Evolutionary conservation across 2,329 filamentous ascomycete species (phyloP).

Genomic region (Apiospora malaysiana): DNA sequence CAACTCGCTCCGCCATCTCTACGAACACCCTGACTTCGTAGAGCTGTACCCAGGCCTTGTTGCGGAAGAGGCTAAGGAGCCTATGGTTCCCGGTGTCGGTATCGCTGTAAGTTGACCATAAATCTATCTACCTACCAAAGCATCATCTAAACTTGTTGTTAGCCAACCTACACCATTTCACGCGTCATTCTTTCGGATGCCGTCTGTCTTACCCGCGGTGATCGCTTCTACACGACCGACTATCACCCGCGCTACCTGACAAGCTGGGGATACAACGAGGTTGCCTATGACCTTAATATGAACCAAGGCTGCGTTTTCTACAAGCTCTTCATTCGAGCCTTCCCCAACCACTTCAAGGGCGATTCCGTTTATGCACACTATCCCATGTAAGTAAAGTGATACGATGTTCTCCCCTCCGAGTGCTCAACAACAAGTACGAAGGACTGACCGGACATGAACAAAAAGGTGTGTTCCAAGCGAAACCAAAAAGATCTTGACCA

Average conservation of each 20-base stretch:
- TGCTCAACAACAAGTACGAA: no score
- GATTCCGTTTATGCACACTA: constrained; percentile 85
- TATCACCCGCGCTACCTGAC: constrained; percentile 66
- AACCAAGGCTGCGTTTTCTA: constrained; percentile 86
- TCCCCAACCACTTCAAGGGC: constrained; percentile 78
- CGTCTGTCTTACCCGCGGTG: constrained; percentile 65
- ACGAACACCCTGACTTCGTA: constrained; percentile 29
- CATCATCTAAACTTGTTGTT: constrained; percentile 39
- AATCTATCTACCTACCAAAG: constrained; percentile 49
- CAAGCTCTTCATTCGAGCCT: constrained; percentile 80
- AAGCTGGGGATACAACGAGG: constrained; percentile 78
- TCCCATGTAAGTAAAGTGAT: constrained; percentile 56
- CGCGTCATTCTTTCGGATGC: constrained; percentile 67
- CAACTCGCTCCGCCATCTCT: constrained; percentile 27
- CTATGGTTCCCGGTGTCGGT: constrained; percentile 44
- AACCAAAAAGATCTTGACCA: constrained; percentile 72
- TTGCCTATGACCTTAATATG: constrained; percentile 72
- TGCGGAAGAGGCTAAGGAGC: constrained; percentile 28
- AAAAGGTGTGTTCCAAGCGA: constrained; percentile 62
- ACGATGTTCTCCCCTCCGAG: background rate
- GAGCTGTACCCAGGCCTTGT: constrained; percentile 30
- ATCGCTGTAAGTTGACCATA: constrained; percentile 51
- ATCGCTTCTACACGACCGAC: constrained; percentile 69
- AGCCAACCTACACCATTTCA: constrained; percentile 61
- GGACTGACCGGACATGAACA: constrained; percentile 15